Conservation (phyloP, 768 basidiomycete genomes). For the Imleria badia region DNA sequence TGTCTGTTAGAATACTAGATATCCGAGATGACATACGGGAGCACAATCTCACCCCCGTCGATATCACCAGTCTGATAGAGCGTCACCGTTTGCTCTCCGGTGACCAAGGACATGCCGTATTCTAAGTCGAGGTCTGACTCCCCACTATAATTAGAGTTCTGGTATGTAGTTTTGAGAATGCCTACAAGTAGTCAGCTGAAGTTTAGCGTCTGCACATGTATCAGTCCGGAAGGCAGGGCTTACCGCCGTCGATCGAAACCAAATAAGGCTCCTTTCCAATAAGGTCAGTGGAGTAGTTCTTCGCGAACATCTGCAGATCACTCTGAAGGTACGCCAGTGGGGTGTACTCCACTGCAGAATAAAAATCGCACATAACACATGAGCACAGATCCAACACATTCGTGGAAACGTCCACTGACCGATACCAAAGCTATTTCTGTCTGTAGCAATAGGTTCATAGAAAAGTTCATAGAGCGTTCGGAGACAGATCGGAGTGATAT, state of each 20-base stretch:
- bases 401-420: conserved; percentile 12
- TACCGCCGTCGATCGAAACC: conserved; percentile 38
- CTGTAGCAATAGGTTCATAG: conserved; percentile 24
- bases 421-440: conserved; percentile 35
- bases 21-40: background rate
- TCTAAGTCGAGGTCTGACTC: conserved; percentile 35
- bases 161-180: conserved; percentile 20
- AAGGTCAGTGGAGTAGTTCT: conserved; percentile 16
- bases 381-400: background rate
- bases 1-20: background rate
- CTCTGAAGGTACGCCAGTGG: conserved; percentile 31
- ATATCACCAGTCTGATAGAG: conserved; percentile 36
- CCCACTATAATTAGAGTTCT: conserved; percentile 18
- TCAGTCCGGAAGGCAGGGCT: background rate
- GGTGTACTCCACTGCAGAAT: conserved; percentile 32
- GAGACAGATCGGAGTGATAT: conserved; percentile 34
- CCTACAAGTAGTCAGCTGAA: conserved; percentile 14
- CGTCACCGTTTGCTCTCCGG: conserved; percentile 27
- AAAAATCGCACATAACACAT: background rate
- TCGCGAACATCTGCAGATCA: conserved; percentile 36
- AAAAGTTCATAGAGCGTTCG: conserved; percentile 25
- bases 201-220: background rate
- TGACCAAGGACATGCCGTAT: conserved; percentile 33
- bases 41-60: conserved; percentile 15
- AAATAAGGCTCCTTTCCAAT: conserved; percentile 28